A percentile compares a stretch with the other conserved stretches of the same genome.
Evolutionary conservation across 1,284 basidiomycete genomes (phyloP).

Genomic region (Neotropicomus parvogracilis): DNA sequence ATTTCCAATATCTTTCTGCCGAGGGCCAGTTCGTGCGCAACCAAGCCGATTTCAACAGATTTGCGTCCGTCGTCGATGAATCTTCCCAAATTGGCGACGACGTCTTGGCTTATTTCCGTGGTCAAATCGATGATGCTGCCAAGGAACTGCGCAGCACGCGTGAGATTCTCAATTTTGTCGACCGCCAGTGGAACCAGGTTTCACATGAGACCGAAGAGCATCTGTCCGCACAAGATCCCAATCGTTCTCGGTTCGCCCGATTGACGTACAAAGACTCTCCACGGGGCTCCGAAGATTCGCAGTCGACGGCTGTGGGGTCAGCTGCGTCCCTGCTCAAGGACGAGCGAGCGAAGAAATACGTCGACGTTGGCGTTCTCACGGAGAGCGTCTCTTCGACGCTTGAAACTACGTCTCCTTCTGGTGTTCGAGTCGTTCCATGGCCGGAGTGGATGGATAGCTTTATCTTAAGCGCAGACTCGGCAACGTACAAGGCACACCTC

Average conservation of each 20-base stretch:
- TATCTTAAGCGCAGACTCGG: slow-evolving; percentile 35
- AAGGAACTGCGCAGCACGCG: slow-evolving; percentile 49
- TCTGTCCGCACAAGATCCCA: slow-evolving; percentile 18
- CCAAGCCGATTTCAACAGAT: slow-evolving; percentile 37
- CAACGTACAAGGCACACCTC: slow-evolving; percentile 35
- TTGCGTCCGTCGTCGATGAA: slow-evolving; percentile 47
- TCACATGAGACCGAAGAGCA: slow-evolving; percentile 43
- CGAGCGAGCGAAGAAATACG: slow-evolving; percentile 19
- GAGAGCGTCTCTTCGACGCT: slow-evolving; percentile 19
- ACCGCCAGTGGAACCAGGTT: slow-evolving; percentile 39
- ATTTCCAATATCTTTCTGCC: slow-evolving; percentile 48
- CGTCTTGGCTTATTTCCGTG: slow-evolving; percentile 47
- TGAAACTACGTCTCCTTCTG: slow-evolving; percentile 23
- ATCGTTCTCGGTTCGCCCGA: slow-evolving; percentile 33
- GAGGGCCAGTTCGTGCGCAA: slow-evolving; percentile 37
- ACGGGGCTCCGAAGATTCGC: slow-evolving; percentile 56
- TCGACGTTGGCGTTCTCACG: slow-evolving; percentile 25
- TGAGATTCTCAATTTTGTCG: slow-evolving; percentile 39
- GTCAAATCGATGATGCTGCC: slow-evolving; percentile 47
- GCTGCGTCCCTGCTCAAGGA: slow-evolving; percentile 21
- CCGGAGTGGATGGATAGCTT: slow-evolving; percentile 38
- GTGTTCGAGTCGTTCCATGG: slow-evolving; percentile 35
- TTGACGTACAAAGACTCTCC: slow-evolving; percentile 30
- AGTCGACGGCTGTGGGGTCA: slow-evolving; percentile 43
- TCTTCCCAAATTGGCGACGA: slow-evolving; percentile 42